Percentiles rank a stretch among this genome's conserved stretches.
Evolutionary conservation across 352 stramenopile species (phyloP).

Genomic region (Globisporangium sylvaticum): DNA sequence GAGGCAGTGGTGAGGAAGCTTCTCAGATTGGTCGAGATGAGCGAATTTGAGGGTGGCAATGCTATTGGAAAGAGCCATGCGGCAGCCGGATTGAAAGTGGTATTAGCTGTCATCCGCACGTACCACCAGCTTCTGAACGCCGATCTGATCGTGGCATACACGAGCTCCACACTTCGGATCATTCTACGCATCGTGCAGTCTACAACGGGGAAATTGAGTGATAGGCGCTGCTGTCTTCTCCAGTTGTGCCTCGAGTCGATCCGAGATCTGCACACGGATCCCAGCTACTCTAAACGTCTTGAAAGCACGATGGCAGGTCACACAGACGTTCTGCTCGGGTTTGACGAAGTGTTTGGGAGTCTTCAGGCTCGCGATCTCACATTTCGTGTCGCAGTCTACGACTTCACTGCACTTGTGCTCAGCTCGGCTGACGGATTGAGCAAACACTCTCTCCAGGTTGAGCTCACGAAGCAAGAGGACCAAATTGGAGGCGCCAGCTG

Average conservation of each 20-base stretch:
- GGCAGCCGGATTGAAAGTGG: not conserved
- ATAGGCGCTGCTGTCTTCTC: not conserved
- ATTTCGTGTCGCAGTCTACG: not conserved
- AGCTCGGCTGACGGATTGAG: not conserved
- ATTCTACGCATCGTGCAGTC: not conserved
- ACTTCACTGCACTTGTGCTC: not conserved
- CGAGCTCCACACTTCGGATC: not conserved
- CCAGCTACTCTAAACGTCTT: not conserved
- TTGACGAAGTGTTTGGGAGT: not conserved
- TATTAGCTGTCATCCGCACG: not conserved
- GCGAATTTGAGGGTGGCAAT: not conserved
- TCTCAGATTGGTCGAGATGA: not conserved
- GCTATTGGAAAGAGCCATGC: not conserved
- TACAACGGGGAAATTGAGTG: not conserved
- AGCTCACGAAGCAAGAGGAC: not conserved
- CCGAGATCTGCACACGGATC: not conserved
- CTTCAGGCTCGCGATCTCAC: not conserved
- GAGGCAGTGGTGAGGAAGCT: not conserved
- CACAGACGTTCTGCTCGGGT: not conserved
- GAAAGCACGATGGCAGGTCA: not conserved
- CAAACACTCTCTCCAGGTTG: slow-evolving; percentile 1
- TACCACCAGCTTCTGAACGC: not conserved
- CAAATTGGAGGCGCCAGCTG: not conserved
- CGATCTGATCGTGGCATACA: not conserved
- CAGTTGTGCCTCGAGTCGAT: slow-evolving; percentile 4